Evolutionary conservation across 352 stramenopile species (phyloP), one percentile per base, ranked within the genome.

Genomic region (Globisporangium ultimum): DNA sequence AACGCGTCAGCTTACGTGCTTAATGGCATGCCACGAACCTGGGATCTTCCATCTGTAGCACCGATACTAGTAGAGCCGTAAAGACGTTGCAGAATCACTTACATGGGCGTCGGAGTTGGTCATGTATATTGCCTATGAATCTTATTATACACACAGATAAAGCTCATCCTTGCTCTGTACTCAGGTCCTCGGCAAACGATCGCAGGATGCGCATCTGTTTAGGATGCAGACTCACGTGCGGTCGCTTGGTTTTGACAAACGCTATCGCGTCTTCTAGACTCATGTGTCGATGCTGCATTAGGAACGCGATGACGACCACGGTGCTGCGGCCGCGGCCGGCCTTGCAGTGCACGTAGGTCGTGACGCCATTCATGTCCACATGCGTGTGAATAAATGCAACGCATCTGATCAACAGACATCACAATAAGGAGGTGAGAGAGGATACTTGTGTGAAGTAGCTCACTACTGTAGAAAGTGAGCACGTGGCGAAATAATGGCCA

Each of bases 321-420:
- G 81, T 87, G 63, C 84, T 91, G 58, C 84, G 76, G 3, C 84
- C 84, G 7, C 84, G 79, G 6, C 84, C 84, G 55, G 84, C 84
- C 63, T 93, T 93, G 67, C 84, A 93, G 63, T 93, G 84, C 52
- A 93, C 78, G 64, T 93, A 93, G 5, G 80, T 87, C 17, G 74
- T 87, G 8, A 76, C 63, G n/a, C 77, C 53, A 22, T 70, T 58
- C 17, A 65, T 46, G 40, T 84, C 67, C 9, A 90, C 63, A n/a
- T 91, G 79, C 24, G 76, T 55, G 55, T 88, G 70, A 38, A 89
- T 61, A 57, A 93, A 93, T 1, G 53, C 60, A 24, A 89, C 79
- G 61, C 80, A 89, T 45, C 72, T 83, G 47, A 36, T 36, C 28
- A 36, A 36, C 28, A 6, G 28, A 36, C 28, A 10, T 0, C 3